phyloP scores from a whole-genome alignment of 257 asterid genomes.

The Solanum boliviense region DNA sequence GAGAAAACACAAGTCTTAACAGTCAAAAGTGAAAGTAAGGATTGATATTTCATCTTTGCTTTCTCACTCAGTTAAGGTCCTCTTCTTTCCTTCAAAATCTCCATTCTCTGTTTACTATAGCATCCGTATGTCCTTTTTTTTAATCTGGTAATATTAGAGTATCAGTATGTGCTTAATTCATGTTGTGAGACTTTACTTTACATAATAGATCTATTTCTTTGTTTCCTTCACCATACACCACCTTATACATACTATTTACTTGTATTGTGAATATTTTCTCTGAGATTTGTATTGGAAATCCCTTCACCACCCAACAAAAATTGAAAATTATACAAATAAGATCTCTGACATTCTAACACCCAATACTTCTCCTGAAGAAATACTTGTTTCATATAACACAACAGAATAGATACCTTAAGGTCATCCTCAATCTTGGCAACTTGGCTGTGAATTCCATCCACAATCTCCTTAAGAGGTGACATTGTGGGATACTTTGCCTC shows the following conservation, averaged over 20 bases:
- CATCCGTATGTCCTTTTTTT: not conserved
- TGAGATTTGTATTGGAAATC: not conserved
- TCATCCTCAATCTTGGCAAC: conserved; percentile 87
- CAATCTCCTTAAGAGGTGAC: conserved; percentile 76
- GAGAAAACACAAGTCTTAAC: not conserved
- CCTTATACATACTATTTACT: not conserved
- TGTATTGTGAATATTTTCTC: not conserved
- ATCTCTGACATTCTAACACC: not conserved
- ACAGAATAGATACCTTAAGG: conserved; percentile 47
- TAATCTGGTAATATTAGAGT: not conserved
- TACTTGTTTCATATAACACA: not conserved
- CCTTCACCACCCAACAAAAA: not conserved
- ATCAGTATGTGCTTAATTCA: not conserved
- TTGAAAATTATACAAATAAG: not conserved
- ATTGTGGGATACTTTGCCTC: conserved; percentile 83
- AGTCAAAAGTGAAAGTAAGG: not conserved
- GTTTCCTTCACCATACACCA: not conserved
- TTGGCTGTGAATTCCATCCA: conserved; percentile 75
- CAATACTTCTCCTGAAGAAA: not conserved
- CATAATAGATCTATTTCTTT: not conserved
- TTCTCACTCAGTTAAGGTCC: not conserved
- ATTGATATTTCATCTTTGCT: not conserved
- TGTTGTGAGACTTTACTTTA: not conserved
- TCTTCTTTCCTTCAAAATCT: not conserved
- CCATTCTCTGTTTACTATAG: not conserved